Evolutionary conservation across 23 red algal species (phyloP).

Genomic region (Cyanidioschyzon merolae): DNA sequence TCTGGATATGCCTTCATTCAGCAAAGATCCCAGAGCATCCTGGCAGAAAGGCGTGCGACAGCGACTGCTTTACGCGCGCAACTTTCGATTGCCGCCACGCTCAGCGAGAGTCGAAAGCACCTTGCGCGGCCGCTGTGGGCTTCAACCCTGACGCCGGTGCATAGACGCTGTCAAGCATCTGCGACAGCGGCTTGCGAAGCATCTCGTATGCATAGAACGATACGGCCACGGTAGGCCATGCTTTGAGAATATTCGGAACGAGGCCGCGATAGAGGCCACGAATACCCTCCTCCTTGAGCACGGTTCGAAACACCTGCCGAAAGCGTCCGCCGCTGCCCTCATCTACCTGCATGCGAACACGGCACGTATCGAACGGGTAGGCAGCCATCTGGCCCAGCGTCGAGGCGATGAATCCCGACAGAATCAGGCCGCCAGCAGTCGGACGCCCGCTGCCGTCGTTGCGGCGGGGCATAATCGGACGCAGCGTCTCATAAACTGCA

Average conservation of each 20-base stretch:
- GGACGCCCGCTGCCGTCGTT: constrained; percentile 50
- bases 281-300: constrained; percentile 36
- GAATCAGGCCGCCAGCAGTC: constrained; percentile 33
- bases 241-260: constrained; percentile 63
- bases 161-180: neutral
- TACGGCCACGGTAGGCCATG: constrained; percentile 50
- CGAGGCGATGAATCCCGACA: constrained; percentile 39
- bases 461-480: constrained; percentile 35
- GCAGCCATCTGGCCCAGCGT: constrained; percentile 54
- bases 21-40: too few relatives aligned
- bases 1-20: too few relatives aligned
- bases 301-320: neutral
- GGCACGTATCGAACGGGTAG: constrained; percentile 85
- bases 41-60: too few relatives aligned
- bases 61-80: too few relatives aligned
- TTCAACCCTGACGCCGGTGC: neutral
- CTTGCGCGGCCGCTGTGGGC: neutral
- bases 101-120: neutral
- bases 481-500: constrained; percentile 74
- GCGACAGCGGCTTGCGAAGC: constrained; percentile 17
- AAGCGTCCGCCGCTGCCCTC: constrained; percentile 1
- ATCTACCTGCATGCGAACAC: constrained; percentile 71
- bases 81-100: too few relatives aligned
- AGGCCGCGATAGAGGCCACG: constrained; percentile 59
- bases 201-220: constrained; percentile 62